phyloP scores from a whole-genome alignment of 371 early-diverging fungal genomes.

The Funneliformis caledonium region DNA sequence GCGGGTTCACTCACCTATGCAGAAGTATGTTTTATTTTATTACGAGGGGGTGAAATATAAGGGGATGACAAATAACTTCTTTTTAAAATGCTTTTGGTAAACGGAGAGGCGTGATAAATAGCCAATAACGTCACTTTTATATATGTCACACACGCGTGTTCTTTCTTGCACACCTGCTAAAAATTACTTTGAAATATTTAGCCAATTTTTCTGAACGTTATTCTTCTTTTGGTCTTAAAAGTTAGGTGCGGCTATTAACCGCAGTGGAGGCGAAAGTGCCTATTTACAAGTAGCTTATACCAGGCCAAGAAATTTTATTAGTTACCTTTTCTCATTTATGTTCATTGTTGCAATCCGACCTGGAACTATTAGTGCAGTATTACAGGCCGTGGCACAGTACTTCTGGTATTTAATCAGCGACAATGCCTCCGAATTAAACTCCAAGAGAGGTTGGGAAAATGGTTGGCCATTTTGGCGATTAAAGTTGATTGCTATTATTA shows the following conservation, averaged over 20 bases:
- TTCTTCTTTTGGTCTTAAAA: neutral
- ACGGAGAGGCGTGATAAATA: no score
- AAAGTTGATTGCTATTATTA: neutral
- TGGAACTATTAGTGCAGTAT: neutral
- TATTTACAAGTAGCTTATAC: neutral
- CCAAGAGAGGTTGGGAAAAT: neutral
- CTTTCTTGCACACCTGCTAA: no score
- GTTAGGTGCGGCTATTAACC: neutral
- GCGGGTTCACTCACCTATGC: constrained; percentile 15
- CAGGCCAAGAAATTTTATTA: neutral
- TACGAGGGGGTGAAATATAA: no score
- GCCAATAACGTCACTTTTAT: no score
- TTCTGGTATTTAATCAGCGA: neutral
- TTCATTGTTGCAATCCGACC: neutral
- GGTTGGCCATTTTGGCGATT: neutral
- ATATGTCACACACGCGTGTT: no score
- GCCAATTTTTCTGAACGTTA: neutral
- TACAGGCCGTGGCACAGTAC: constrained; percentile 14
- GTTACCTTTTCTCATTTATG: constrained; percentile 18
- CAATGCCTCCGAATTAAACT: no score
- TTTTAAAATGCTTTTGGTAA: no score
- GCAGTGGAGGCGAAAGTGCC: neutral
- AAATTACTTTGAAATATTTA: no score
- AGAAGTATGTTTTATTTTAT: constrained; percentile 5
- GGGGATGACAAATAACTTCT: no score